Evolutionary conservation across 805 yeast genomes (phyloP), one percentile per base, ranked within the genome.

Genomic region (Metschnikowia reukaufii): DNA sequence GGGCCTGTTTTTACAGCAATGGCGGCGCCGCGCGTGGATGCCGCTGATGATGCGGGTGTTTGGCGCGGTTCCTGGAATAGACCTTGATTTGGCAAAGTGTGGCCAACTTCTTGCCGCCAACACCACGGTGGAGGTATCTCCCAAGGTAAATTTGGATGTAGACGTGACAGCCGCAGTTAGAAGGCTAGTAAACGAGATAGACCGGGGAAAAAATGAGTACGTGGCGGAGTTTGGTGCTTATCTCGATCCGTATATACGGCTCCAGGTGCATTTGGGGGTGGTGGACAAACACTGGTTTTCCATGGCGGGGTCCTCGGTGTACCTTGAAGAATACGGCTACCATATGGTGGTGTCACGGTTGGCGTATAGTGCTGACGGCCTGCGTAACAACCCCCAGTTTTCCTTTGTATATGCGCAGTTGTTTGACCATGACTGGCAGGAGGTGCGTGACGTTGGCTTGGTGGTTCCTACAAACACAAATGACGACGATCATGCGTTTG

Each of bases 321-420:
- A 56, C 56, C 52, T 61, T 15, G 52, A 57, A 18, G 54, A 61
- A 8, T 50, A 54, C 27, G 50, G 54, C 9, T 47, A 56, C 4
- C 65, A 61, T 37, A 42, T 50, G 36, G 49, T 61, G 56, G 61
- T 60, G 2, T 52, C 60, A 2, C 48, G 65, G 10, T 45, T 61
- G 18, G 36, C 58, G 15, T 59, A 51, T 38, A 36, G 55, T 13
- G 55, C 59, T 4, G 23, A 39, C 8, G 55, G 60, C 1, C 50
- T 45, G 33, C 51, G 59, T 6, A 50, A 55, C 18, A 51, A 48
- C 29, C 51, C 60, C 4, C 51, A 50, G 31, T 48, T 49, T 12
- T 50, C 57, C n/a, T 54, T 60, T 35, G 49, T 48, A n/a, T 58
- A 50, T 34, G 48, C 58, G 7, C 65, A 61, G 37, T 37, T 60